Evolutionary conservation across 1,284 basidiomycete species (phyloP).

Genomic region (Bondarzewia mesenterica): DNA sequence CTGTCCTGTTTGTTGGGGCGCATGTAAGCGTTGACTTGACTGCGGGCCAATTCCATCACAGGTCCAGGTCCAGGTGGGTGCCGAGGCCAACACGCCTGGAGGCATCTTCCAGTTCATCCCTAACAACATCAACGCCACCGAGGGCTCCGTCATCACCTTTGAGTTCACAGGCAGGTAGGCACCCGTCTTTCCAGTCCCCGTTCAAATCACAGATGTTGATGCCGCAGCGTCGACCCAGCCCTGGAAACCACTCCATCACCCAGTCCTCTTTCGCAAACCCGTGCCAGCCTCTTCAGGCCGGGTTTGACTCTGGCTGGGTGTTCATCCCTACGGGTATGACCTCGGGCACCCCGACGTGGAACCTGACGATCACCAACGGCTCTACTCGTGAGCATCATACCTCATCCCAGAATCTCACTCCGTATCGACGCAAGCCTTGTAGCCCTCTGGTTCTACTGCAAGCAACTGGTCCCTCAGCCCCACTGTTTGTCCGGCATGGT

Average conservation of each 20-base stretch:
- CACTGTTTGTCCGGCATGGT: slow-evolving; percentile 40
- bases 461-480: slow-evolving; percentile 31
- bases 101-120: slow-evolving; percentile 39
- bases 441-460: slow-evolving; percentile 61
- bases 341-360: slow-evolving; percentile 28
- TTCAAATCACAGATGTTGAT: background rate
- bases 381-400: slow-evolving; percentile 25
- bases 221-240: slow-evolving; percentile 12
- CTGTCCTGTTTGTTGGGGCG: background rate
- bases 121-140: slow-evolving; percentile 29
- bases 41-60: background rate
- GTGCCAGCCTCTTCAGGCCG: slow-evolving; percentile 32
- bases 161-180: slow-evolving; percentile 34
- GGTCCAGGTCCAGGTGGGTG: slow-evolving; percentile 4
- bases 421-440: background rate
- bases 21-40: background rate
- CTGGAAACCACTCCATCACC: slow-evolving; percentile 46
- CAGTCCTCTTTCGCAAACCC: slow-evolving; percentile 41
- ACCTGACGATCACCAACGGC: slow-evolving; percentile 37
- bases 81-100: slow-evolving; percentile 10
- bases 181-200: background rate
- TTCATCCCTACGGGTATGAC: slow-evolving; percentile 17
- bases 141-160: slow-evolving; percentile 41
- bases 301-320: slow-evolving; percentile 43
- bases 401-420: background rate